Evolutionary conservation across 257 asterid species (phyloP), one percentile per base, ranked within the genome.

Genomic region (Craterostigma plantagineum): DNA sequence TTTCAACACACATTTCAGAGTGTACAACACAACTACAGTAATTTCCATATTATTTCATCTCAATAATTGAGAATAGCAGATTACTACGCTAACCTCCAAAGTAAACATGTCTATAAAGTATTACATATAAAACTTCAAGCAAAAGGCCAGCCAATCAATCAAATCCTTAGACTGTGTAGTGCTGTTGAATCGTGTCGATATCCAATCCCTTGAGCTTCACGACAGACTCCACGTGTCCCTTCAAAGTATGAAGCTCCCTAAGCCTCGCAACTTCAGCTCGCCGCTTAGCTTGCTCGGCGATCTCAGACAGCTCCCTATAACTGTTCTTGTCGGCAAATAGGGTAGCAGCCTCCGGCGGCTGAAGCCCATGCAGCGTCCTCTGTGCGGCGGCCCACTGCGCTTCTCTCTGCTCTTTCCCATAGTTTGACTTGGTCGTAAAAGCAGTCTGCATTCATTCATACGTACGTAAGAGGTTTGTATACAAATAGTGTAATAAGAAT

Each of bases 341-440:
- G 45, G 2, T 23, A 6, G 64, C 1, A 27, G 49, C 1, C 0
- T 62, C 58, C 1, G 74, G 42, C 1, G 72, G 56, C 15, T 70
- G 60, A 42, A 81, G 83, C 7, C 94, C 94, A 3, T 73, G 94
- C 30, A 77, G 90, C 0, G 84, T 81, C n/a, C 92, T 76, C 42
- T 81, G 92, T 49, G 92, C 94, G 43, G 72, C 41, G 0, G 77
- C 87, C 92, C 94, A 77, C 51, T 75, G 87, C 35, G 94, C 92
- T 59, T 81, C 94, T 34, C 94, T 74, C 51, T 77, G 86, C 11
- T 80, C 86, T 48, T 43, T 69, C 7, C 94, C 94, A 10, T 75
- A 81, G 40, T 77, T 92, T 51, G 75, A 77, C 75, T 81, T 81
- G 49, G 92, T 70, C 3, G 87, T 81, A 72, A 81, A 81, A 37